A percentile compares a stretch with the other conserved stretches of the same genome.
Evolutionary conservation across 1,284 basidiomycete species (phyloP).

Genomic region (Austroboletus olivaceoglutinosus): DNA sequence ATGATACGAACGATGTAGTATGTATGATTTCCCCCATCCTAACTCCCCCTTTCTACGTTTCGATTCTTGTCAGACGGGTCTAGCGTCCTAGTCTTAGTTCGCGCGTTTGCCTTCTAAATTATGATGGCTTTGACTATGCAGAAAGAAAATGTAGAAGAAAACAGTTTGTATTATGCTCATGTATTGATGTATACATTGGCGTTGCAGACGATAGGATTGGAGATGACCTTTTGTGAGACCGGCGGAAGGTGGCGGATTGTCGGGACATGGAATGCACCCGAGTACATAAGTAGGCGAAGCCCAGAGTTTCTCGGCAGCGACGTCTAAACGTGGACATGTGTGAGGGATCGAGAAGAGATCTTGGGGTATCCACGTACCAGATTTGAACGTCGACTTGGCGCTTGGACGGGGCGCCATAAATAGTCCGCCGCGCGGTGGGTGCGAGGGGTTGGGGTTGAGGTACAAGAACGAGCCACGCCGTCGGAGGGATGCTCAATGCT

Average conservation of each 20-base stretch:
- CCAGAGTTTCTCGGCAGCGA: too few species aligned
- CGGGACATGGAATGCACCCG: constrained; percentile 41
- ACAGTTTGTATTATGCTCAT: constrained; percentile 26
- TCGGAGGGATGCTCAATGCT: too few species aligned
- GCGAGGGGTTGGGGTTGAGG: too few species aligned
- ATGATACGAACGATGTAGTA: constrained; percentile 32
- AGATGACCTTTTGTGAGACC: too few species aligned
- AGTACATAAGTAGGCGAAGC: constrained; percentile 32
- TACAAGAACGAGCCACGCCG: too few species aligned
- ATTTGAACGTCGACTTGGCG: too few species aligned
- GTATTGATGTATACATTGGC: constrained; percentile 27
- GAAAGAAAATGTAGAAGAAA: constrained; percentile 22
- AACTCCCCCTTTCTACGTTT: background rate
- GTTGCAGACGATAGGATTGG: constrained; percentile 17
- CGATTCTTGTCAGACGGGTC: constrained; percentile 8
- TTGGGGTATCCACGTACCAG: too few species aligned
- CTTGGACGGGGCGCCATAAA: too few species aligned
- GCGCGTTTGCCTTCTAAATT: background rate
- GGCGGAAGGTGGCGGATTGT: too few species aligned
- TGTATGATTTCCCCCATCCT: constrained; percentile 26
- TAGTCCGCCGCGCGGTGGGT: too few species aligned
- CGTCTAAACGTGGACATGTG: too few species aligned
- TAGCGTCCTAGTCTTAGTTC: background rate
- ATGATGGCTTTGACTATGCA: constrained; percentile 2
- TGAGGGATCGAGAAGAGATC: too few species aligned